A percentile compares a stretch with the other conserved stretches of the same genome.
Evolutionary conservation across 345 rosid species (phyloP).

Genomic region (Acer yangbiense): DNA sequence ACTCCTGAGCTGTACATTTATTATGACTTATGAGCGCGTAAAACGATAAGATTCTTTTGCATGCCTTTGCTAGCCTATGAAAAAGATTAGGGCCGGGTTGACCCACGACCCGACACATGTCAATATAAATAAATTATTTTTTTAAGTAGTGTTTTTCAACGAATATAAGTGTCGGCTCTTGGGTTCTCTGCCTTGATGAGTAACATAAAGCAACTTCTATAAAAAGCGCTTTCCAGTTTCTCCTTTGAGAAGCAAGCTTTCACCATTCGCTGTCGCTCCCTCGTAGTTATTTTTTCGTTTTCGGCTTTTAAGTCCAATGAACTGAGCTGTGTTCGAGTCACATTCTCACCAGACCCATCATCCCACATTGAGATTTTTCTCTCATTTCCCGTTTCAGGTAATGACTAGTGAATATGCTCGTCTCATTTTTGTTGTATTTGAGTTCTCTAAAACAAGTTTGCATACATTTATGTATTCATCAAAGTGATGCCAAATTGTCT

Average conservation of each 20-base stretch:
- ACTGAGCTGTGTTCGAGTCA: conserved; percentile 23
- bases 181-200: conserved; percentile 31
- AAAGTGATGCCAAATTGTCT: conserved; percentile 9
- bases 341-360: conserved; percentile 11
- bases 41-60: conserved; percentile 3
- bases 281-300: background rate
- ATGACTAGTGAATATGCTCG: conserved; percentile 22
- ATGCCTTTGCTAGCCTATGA: background rate
- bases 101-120: background rate
- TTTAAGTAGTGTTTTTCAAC: conserved; percentile 1
- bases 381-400: conserved; percentile 1
- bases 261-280: background rate
- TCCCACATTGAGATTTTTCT: conserved; percentile 16
- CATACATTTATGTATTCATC: conserved; percentile 1
- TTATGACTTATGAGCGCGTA: background rate
- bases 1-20: background rate
- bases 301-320: conserved; percentile 22
- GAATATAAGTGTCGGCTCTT: conserved; percentile 62
- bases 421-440: background rate
- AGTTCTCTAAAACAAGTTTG: background rate
- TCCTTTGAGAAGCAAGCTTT: background rate
- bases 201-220: conserved; percentile 13
- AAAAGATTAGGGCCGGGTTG: conserved; percentile 3
- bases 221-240: conserved; percentile 16
- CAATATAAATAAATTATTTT: background rate